These are phyloP conservation scores for Pyracantha coccinea DNA, from an alignment of 331 rosid genomes.

Conservation along the genomic window DNA sequence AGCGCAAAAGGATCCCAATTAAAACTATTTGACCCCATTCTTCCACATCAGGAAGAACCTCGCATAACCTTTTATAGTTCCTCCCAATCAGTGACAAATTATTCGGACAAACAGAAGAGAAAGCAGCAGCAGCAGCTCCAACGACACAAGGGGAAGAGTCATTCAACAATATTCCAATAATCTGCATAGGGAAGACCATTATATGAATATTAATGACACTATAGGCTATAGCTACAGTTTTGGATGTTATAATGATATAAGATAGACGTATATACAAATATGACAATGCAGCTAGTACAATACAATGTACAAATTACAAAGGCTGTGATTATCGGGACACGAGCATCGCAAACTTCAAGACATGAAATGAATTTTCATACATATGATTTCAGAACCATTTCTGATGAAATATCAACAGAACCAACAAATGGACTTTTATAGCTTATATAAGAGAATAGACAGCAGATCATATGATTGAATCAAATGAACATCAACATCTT, in stretches of 20 bases:
- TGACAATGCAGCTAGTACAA: not conserved
- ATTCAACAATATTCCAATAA: constrained; percentile 62
- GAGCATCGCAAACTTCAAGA: not conserved
- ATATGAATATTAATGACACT: not conserved
- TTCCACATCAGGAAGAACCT: constrained; percentile 90
- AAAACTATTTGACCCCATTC: constrained; percentile 96
- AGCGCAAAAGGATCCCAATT: constrained; percentile 83
- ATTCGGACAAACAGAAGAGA: constrained; percentile 83
- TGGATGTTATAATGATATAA: not conserved
- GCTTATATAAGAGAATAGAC: not conserved
- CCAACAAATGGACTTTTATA: not conserved
- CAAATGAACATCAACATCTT: not conserved
- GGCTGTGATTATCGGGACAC: not conserved
- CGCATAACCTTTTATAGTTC: constrained; percentile 66
- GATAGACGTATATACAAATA: not conserved
- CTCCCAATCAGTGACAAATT: constrained; percentile 67
- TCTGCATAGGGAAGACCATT: constrained; percentile 35
- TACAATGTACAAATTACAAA: not conserved
- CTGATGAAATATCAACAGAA: not conserved
- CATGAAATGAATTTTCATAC: not conserved
- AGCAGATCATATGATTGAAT: not conserved
- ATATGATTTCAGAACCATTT: not conserved
- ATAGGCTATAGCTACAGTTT: not conserved
- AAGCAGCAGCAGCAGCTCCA: constrained; percentile 98
- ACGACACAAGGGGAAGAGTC: constrained; percentile 85